Conservation (phyloP, 2,329 filamentous ascomycete genomes). For the Pseudogymnoascus sp. region DNA sequence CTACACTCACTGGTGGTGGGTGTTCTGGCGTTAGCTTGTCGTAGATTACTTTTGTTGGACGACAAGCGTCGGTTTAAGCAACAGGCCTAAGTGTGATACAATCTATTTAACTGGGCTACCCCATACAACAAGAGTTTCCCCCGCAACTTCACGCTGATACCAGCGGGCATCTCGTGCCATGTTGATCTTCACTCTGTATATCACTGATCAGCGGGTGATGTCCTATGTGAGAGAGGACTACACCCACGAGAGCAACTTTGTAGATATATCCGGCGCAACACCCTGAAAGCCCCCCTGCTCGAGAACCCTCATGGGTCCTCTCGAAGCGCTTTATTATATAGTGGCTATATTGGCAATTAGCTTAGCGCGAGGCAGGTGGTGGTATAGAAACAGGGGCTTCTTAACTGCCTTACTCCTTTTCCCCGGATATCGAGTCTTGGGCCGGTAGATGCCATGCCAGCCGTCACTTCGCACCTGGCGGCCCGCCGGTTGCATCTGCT, state of each 20-base stretch:
- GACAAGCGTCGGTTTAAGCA: background rate
- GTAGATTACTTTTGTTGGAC: background rate
- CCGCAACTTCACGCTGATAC: conserved; percentile 6
- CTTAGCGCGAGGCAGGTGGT: background rate
- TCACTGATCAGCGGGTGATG: background rate
- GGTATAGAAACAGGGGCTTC: background rate
- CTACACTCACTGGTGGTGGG: too few relatives aligned
- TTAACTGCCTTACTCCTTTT: background rate
- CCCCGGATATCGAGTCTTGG: background rate
- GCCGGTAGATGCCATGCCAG: background rate
- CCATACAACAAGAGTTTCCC: conserved; percentile 7
- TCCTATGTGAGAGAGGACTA: background rate
- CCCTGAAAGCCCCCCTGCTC: background rate
- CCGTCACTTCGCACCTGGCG: background rate
- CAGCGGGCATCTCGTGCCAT: background rate
- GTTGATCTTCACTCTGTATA: background rate
- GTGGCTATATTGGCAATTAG: background rate
- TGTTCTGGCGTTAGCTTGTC: background rate
- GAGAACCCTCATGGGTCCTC: background rate
- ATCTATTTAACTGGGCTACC: background rate
- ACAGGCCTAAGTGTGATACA: background rate
- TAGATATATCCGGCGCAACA: background rate
- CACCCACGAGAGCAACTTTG: background rate
- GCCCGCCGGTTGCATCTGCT: background rate
- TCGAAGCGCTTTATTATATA: background rate